phyloP scores from a whole-genome alignment of 2,329 filamentous ascomycete species.

The Westerdykella sp. region DNA sequence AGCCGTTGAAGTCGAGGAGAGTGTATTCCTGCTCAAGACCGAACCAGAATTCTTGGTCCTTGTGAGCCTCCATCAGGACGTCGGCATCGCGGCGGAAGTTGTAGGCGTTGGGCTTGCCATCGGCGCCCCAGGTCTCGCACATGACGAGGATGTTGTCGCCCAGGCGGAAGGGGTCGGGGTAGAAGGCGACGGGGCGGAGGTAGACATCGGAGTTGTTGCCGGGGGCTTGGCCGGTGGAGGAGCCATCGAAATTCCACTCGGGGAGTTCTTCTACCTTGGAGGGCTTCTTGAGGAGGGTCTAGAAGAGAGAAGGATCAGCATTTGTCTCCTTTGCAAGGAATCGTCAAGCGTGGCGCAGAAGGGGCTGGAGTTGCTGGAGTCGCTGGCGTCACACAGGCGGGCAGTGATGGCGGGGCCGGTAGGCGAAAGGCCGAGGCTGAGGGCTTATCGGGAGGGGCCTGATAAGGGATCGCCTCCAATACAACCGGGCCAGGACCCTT shows the following conservation, averaged over 20 bases:
- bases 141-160: constrained; percentile 91
- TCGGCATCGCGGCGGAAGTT: constrained; percentile 92
- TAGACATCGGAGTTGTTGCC: constrained; percentile 97
- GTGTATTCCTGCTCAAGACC: constrained; percentile 98
- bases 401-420: constrained; percentile 2
- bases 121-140: constrained; percentile 87
- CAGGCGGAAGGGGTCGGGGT: constrained; percentile 84
- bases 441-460: constrained; percentile 25
- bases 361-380: constrained; percentile 3
- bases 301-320: constrained; percentile 17
- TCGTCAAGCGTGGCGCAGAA: constrained; percentile 1
- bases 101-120: constrained; percentile 95
- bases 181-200: constrained; percentile 83
- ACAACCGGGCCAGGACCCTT: constrained; percentile 3
- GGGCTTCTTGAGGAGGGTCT: constrained; percentile 60
- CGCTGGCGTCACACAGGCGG: neutral
- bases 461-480: constrained; percentile 26
- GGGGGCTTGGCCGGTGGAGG: constrained; percentile 84
- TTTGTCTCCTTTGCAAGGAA: neutral
- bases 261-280: constrained; percentile 58
- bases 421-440: constrained; percentile 5
- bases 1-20: constrained; percentile 74
- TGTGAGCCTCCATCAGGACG: constrained; percentile 84
- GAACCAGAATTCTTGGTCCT: constrained; percentile 86
- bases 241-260: constrained; percentile 82